Evolutionary conservation across 805 yeast genomes (phyloP).

Genomic region (Candida andamanensis): DNA sequence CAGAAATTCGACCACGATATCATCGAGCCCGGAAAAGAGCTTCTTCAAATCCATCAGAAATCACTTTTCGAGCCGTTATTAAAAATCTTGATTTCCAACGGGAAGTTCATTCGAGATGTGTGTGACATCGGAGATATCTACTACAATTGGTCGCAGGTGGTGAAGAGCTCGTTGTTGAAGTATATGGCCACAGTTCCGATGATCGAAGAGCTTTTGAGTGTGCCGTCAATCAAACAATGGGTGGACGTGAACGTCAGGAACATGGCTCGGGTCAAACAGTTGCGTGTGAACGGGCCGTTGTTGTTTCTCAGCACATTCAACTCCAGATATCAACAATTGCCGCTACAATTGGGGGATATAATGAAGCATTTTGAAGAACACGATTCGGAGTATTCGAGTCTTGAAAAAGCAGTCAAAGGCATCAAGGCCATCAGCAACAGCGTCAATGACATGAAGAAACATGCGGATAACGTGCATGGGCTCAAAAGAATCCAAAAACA

Average conservation of each 20-base stretch:
- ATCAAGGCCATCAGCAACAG: slow-evolving; percentile 50
- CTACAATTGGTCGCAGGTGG: slow-evolving; percentile 57
- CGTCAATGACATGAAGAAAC: slow-evolving; percentile 59
- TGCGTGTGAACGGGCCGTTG: slow-evolving; percentile 37
- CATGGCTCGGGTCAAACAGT: slow-evolving; percentile 44
- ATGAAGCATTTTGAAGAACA: slow-evolving; percentile 36
- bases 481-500: slow-evolving; percentile 50
- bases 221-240: slow-evolving; percentile 57
- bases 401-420: slow-evolving; percentile 50
- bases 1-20: slow-evolving; percentile 49
- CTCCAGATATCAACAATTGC: slow-evolving; percentile 46
- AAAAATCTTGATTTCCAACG: slow-evolving; percentile 52
- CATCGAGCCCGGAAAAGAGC: slow-evolving; percentile 49
- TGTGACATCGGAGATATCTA: slow-evolving; percentile 54
- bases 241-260: slow-evolving; percentile 45
- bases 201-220: slow-evolving; percentile 50
- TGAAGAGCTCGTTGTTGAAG: slow-evolving; percentile 46
- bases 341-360: slow-evolving; percentile 59
- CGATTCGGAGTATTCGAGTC: slow-evolving; percentile 47
- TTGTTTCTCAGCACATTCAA: slow-evolving; percentile 39
- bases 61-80: slow-evolving; percentile 55
- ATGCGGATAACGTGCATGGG: slow-evolving; percentile 54
- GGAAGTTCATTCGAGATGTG: slow-evolving; percentile 56
- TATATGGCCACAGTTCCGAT: slow-evolving; percentile 61
- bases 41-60: slow-evolving; percentile 52